Percentiles rank a stretch among this genome's conserved stretches.
These are phyloP conservation scores for Globisporangium nodosum DNA, from an alignment of 352 stramenopile species.

Conservation along the genomic window DNA sequence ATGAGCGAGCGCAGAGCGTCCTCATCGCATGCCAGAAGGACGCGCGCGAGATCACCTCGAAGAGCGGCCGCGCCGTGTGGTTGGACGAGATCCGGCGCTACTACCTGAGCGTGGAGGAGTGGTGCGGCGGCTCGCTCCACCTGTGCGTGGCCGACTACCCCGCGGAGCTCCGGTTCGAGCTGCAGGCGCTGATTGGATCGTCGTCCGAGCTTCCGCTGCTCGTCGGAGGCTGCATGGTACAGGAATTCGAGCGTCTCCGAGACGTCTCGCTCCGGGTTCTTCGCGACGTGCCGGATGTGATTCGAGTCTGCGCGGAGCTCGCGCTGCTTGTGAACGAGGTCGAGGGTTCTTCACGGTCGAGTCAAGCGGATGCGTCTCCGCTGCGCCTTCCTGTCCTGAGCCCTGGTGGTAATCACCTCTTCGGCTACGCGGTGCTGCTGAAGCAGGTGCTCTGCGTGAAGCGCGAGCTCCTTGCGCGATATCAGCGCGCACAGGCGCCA, in stretches of 20 bases:
- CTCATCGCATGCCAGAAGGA: constrained; percentile 9
- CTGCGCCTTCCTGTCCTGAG: background rate
- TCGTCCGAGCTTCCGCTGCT: background rate
- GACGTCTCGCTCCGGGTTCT: background rate
- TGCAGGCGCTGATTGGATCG: background rate
- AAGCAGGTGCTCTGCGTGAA: constrained; percentile 7
- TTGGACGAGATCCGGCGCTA: constrained; percentile 4
- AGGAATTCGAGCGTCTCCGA: background rate
- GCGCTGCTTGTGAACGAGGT: constrained; percentile 12
- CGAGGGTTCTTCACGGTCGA: background rate
- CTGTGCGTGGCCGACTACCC: constrained; percentile 9
- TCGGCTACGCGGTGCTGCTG: constrained; percentile 9
- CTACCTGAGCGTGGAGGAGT: constrained; percentile 4
- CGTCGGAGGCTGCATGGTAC: constrained; percentile 7
- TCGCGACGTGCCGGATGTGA: background rate
- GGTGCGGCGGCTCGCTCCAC: constrained; percentile 6
- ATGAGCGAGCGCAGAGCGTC: constrained; percentile 1
- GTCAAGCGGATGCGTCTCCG: background rate
- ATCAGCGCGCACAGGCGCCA: background rate
- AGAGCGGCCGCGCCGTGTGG: background rate
- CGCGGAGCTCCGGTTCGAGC: background rate
- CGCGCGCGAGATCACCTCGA: background rate
- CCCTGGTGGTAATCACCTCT: background rate
- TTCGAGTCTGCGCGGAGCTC: constrained; percentile 7
- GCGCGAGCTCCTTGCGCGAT: constrained; percentile 1